Conservation (phyloP, 257 asterid genomes). For the Lycium barbarum region DNA sequence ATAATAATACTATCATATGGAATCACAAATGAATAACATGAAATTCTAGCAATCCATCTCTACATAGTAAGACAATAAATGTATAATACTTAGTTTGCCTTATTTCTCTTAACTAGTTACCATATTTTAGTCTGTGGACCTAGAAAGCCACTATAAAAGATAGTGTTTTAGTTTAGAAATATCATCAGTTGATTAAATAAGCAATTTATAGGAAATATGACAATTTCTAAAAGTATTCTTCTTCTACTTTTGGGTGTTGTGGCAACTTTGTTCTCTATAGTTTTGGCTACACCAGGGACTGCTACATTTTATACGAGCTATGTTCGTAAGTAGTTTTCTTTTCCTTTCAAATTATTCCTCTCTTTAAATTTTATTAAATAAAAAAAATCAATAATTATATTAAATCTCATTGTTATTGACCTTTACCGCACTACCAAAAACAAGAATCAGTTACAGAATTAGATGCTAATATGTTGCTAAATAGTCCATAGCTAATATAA, state of each 20-base stretch:
- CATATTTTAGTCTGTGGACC: background rate
- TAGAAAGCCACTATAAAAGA: background rate
- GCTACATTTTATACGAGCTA: conserved; percentile 51
- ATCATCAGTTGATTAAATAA: background rate
- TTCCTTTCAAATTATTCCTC: background rate
- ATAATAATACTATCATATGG: background rate
- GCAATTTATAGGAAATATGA: background rate
- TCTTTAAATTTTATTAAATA: no score
- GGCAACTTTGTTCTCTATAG: conserved; percentile 37
- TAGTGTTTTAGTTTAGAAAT: background rate
- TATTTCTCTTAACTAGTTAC: background rate
- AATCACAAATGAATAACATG: no score
- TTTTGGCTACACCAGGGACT: conserved; percentile 47
- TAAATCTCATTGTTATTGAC: no score
- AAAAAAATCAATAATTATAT: no score
- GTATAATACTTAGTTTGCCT: background rate
- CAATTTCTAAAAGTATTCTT: background rate
- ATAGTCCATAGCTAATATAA: background rate
- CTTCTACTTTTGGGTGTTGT: conserved; percentile 24
- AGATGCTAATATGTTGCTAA: background rate
- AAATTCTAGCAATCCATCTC: no score
- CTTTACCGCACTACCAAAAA: no score
- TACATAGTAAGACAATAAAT: no score
- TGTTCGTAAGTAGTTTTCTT: conserved; percentile 39
- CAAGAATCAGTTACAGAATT: background rate